A percentile compares a stretch with the other conserved stretches of the same genome.
Evolutionary conservation across 2,329 filamentous ascomycete species (phyloP).

Genomic region (Immersiporthe knoxdaviesiana): DNA sequence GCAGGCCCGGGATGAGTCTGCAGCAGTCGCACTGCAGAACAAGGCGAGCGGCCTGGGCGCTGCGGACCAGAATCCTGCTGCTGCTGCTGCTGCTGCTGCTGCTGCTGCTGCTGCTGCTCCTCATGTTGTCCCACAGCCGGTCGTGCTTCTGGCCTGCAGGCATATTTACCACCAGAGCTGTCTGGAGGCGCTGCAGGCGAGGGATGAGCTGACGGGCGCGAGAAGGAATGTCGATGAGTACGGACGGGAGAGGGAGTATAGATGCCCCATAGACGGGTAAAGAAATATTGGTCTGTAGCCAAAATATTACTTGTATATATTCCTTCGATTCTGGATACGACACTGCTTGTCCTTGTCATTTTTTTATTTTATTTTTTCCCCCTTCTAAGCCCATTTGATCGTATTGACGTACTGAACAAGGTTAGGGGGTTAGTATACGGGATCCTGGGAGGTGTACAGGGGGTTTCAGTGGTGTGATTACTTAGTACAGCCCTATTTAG

Average conservation of each 20-base stretch:
- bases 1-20: constrained; percentile 6
- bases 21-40: constrained; percentile 39
- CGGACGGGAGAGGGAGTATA: constrained; percentile 52
- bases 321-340: not conserved
- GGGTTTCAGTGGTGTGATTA: not conserved
- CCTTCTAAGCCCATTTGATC: not conserved
- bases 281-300: not conserved
- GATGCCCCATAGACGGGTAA: constrained; percentile 61
- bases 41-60: constrained; percentile 43
- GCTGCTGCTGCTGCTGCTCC: too few relatives aligned
- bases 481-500: not conserved
- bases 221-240: constrained; percentile 50
- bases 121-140: constrained; percentile 55
- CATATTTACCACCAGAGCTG: constrained; percentile 73
- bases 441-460: not conserved
- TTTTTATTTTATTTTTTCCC: not conserved
- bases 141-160: constrained; percentile 71
- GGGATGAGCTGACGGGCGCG: constrained; percentile 43
- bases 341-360: not conserved
- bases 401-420: not conserved
- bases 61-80: constrained; percentile 44
- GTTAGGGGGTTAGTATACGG: not conserved
- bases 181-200: constrained; percentile 65
- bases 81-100: too few relatives aligned
- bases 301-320: not conserved